These are phyloP conservation scores for Pythium aquatile DNA, from an alignment of 352 stramenopile genomes.

Conservation along the genomic window DNA sequence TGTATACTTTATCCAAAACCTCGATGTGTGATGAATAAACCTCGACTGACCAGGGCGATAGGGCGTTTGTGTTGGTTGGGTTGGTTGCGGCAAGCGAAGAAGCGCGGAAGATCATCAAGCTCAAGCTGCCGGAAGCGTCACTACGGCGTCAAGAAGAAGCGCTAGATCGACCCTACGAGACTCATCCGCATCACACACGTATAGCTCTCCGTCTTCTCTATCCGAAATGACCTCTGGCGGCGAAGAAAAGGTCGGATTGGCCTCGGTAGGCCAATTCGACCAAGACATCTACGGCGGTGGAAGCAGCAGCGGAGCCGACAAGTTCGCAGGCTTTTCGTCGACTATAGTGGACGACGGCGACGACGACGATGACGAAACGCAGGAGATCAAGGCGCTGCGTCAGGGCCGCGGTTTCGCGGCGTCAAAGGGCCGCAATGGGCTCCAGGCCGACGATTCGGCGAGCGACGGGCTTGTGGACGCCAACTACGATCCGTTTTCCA, in stretches of 20 bases:
- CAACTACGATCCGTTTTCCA: conserved; percentile 88
- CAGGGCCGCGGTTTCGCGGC: conserved; percentile 14
- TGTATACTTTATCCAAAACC: conserved; percentile 5
- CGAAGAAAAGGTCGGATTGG: conserved; percentile 50
- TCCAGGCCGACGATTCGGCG: neutral
- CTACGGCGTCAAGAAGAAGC: neutral
- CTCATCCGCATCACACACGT: neutral
- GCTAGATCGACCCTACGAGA: neutral
- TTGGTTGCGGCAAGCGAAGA: conserved; percentile 22
- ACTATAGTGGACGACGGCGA: conserved; percentile 65
- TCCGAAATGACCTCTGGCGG: conserved; percentile 17
- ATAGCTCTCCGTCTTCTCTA: conserved; percentile 11
- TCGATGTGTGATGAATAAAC: conserved; percentile 11
- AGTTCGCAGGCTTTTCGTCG: conserved; percentile 56
- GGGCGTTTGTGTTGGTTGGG: conserved; percentile 17
- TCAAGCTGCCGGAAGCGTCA: neutral
- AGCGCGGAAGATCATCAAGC: conserved; percentile 5
- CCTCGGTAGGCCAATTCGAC: conserved; percentile 70
- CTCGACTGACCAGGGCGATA: conserved; percentile 5
- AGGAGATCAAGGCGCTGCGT: conserved; percentile 37
- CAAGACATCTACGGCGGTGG: conserved; percentile 66
- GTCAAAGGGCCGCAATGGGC: neutral
- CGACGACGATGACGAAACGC: conserved; percentile 32
- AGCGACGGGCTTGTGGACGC: conserved; percentile 73
- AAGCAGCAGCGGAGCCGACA: conserved; percentile 30